Base-by-base conservation (phyloP, 1,139 yeast genomes). In the Yamadazyma epiphylla region DNA sequence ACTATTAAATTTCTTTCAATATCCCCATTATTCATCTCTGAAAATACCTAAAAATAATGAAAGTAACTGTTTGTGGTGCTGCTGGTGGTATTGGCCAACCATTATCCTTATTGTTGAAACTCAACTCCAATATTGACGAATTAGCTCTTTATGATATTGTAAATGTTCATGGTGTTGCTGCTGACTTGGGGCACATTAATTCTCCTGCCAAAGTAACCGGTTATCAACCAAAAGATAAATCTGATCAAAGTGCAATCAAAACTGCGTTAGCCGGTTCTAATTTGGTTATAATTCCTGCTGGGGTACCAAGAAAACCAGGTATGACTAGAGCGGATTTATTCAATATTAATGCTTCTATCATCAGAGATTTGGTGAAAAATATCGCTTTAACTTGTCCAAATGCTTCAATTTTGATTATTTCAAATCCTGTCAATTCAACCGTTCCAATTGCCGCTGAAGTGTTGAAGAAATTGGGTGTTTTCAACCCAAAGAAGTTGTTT, bases 71-170 rank as follows among this genome's bases (percentile, higher is more conserved):
- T 39, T 68, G 82, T 45, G 88, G 89, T 41, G 88, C 88, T 27
- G 83, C 87, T 29, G 88, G 89, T 41, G 89, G 89, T 42, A 80
- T 81, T 49, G 89, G 89, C 28, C 88, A 80, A 54, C 87, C 88
- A 23, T 64, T 81, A 28, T 80, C 88, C 2, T 60, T 81, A 33
- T 62, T 81, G 38, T 62, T 80, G 42, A 80, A 81, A 51, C 59
- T 78, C 33, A 74, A 76, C 45, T 70, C 74, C 7, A 54, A 62
- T 22, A 72, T 80, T 22, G 61, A 72, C 19, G 75, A 75, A 43
- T 63, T 81, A 42, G 64, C 84, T 4, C 60, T 81, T 19, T 81
- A 65, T 46, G 89, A 81, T 60, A 74, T 81, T 36, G 80, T 78
- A 38, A 73, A 78, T 42, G 81, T 84, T 17, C 63, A 65, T 27